phyloP scores from a whole-genome alignment of 2,329 filamentous ascomycete species.

The Apiospora aurea region DNA sequence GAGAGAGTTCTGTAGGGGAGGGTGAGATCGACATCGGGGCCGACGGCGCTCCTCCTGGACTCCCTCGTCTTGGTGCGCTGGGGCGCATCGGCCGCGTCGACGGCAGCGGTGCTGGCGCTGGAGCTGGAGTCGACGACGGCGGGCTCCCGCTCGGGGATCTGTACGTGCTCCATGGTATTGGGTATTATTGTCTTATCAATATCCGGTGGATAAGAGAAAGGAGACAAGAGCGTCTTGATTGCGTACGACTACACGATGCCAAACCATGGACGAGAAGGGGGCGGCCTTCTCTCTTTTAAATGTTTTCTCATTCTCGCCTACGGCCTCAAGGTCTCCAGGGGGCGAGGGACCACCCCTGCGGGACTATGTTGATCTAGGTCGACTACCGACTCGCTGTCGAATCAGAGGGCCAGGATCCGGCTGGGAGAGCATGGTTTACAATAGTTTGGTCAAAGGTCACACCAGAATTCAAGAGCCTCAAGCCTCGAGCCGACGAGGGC shows the following conservation, averaged over 20 bases:
- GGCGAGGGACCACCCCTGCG: background rate
- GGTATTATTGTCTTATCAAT: background rate
- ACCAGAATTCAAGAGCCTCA: conserved; percentile 15
- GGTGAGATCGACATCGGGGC: conserved; percentile 57
- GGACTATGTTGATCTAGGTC: conserved; percentile 8
- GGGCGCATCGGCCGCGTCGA: conserved; percentile 5
- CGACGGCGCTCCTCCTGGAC: conserved; percentile 36
- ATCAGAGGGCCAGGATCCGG: conserved; percentile 1
- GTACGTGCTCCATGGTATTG: conserved; percentile 22
- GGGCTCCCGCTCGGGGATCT: conserved; percentile 18
- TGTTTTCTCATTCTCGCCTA: background rate
- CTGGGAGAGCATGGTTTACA: conserved; percentile 9
- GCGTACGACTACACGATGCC: conserved; percentile 2
- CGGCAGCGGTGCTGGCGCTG: conserved; percentile 12
- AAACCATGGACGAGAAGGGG: background rate
- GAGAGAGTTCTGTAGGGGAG: conserved; percentile 72
- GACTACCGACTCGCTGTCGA: conserved; percentile 1
- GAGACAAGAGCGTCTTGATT: conserved; percentile 13
- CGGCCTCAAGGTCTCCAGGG: background rate
- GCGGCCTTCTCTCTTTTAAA: conserved; percentile 10
- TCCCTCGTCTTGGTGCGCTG: conserved; percentile 3
- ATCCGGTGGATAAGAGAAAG: conserved; percentile 9
- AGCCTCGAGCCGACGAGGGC: background rate
- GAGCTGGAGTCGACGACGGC: conserved; percentile 3
- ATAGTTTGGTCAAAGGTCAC: conserved; percentile 12